Base-by-base conservation (phyloP, 352 stramenopile species). In the Achlya hypogyna region DNA sequence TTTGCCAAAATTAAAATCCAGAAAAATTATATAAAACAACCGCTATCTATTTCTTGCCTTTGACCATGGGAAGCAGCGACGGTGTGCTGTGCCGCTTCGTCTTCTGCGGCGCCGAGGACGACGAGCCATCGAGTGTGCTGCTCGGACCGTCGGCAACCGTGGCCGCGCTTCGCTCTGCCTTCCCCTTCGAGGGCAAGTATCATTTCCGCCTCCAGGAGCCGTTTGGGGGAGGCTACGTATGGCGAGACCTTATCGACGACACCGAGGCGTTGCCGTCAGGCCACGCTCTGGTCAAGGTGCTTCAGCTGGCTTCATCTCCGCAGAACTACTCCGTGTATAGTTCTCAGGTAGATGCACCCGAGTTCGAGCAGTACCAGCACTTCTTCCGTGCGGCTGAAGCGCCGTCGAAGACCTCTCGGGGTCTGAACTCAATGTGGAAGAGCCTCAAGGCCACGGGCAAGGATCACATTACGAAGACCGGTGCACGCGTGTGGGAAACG, bases 151-250 rank as follows among this genome's bases (percentile, higher is more conserved):
- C 73, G 23, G 81, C 84, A 9, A 92, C 82, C 47, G 73, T 93
- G 20, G 65, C 65, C 0, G 81, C 91, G 62, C 51, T 93, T 62
- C 74, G 78, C 10, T 74, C 70, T 43, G 82, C 84, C 66, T 95
- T 95, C 60, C 86, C 84, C 27, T 95, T 93, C 52, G 77, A 82
- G 49, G 84, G 86, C 23, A 51, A 29, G 14, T 87, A 85, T 63
- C 86, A 93, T 72, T 95, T 95, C 71, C 84, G 86, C 22, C 72
- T 91, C 28, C 82, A 89, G 65, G 45, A 82, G 49, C n/a, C 58
- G 20, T n/a, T 56, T 29, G 72, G 49, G 8, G 56, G 71, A 51
- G 69, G 53, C 29, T 95, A 95, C 63, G 87, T 73, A 66, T 95
- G 86, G 86, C 63, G 84, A n/a, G 86, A 95, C 63, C 69, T 95